Conservation (phyloP, 2,329 filamentous ascomycete genomes). For the Plectosphaerella sp. region DNA sequence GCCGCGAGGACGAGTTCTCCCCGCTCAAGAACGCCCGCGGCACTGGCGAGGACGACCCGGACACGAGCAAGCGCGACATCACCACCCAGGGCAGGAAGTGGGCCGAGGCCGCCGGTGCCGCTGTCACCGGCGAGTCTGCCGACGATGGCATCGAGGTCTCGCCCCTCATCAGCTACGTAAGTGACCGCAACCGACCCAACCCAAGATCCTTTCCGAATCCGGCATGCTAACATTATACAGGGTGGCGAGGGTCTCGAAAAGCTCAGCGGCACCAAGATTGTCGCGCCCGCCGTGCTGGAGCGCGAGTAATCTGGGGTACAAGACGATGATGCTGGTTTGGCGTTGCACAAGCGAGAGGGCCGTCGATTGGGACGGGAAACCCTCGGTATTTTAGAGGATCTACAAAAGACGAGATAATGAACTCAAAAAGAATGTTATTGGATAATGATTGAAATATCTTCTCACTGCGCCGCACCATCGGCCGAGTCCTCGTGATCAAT, state of each 20-base stretch:
- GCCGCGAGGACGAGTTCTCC: slow-evolving; percentile 95
- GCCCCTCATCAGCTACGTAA: slow-evolving; percentile 91
- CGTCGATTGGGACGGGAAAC: background rate
- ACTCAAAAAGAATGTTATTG: no score
- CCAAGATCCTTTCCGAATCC: background rate
- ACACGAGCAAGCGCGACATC: slow-evolving; percentile 88
- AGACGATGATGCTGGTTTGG: background rate
- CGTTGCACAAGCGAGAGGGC: background rate
- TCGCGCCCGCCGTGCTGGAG: slow-evolving; percentile 48
- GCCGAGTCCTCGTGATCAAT: slow-evolving; percentile 20
- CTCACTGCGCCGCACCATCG: no score
- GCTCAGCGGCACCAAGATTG: slow-evolving; percentile 47
- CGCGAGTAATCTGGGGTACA: slow-evolving; percentile 25
- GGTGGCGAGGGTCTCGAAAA: slow-evolving; percentile 60
- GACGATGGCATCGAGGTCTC: slow-evolving; percentile 80
- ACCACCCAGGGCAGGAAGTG: slow-evolving; percentile 86
- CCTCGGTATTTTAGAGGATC: no score
- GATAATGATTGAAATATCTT: no score
- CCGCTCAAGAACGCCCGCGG: slow-evolving; percentile 88
- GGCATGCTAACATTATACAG: slow-evolving; percentile 28
- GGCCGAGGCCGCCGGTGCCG: slow-evolving; percentile 73
- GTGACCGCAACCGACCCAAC: slow-evolving; percentile 30
- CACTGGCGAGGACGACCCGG: slow-evolving; percentile 86
- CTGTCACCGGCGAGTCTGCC: slow-evolving; percentile 60
- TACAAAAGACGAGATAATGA: no score